These are phyloP conservation scores for Pseudopyrenochaeta lycopersici DNA, from an alignment of 2,329 filamentous ascomycete genomes.

Conservation along the genomic window DNA sequence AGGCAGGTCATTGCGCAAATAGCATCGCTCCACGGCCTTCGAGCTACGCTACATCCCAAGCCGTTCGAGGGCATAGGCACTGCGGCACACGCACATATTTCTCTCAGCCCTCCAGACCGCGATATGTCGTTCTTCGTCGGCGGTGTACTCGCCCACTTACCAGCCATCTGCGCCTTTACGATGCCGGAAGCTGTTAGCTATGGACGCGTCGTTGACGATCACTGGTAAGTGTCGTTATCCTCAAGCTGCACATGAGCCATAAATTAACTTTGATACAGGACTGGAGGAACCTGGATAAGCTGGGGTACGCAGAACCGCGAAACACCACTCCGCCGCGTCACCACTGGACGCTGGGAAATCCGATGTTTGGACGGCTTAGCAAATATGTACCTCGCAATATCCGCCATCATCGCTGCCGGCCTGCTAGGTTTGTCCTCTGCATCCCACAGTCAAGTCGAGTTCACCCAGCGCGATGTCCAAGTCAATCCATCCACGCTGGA, in stretches of 20 bases:
- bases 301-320: slow-evolving; percentile 88
- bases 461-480: slow-evolving; percentile 65
- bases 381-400: slow-evolving; percentile 77
- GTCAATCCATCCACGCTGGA: slow-evolving; percentile 32
- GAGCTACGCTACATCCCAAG: slow-evolving; percentile 78
- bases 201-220: slow-evolving; percentile 71
- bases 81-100: slow-evolving; percentile 75
- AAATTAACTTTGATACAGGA: slow-evolving; percentile 47
- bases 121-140: slow-evolving; percentile 74
- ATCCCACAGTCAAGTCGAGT: neutral
- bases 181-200: slow-evolving; percentile 74
- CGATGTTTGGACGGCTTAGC: slow-evolving; percentile 81
- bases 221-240: slow-evolving; percentile 15
- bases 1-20: slow-evolving; percentile 73
- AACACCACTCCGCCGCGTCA: slow-evolving; percentile 74
- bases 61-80: slow-evolving; percentile 70
- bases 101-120: slow-evolving; percentile 63
- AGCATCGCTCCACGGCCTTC: slow-evolving; percentile 68
- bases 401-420: slow-evolving; percentile 69
- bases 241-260: no score
- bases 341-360: slow-evolving; percentile 77
- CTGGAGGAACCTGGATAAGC: slow-evolving; percentile 78
- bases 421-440: slow-evolving; percentile 60
- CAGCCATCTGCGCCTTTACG: slow-evolving; percentile 73
- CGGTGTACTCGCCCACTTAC: slow-evolving; percentile 72